Base-by-base conservation (phyloP, 139 green algal genomes). In the Chlorella sp. region DNA sequence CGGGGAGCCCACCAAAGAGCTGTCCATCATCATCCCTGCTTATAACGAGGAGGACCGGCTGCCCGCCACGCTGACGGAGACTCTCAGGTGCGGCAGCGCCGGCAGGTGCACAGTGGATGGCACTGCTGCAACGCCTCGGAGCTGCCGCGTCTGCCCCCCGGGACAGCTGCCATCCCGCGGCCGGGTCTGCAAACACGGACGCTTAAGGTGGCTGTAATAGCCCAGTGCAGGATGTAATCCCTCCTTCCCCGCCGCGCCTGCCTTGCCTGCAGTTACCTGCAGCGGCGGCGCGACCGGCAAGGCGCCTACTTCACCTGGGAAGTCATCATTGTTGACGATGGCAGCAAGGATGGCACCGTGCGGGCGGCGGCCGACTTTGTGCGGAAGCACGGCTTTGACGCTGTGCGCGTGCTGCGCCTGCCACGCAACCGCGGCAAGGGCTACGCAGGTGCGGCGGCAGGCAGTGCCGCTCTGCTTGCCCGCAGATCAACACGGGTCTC, bases 301-400 rank as follows among this genome's bases (percentile, higher is more conserved):
- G 95, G 94, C 6, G 89, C 94, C 2, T 84, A 91, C 36, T 98
- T 98, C 85, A 98, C 95, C 0, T 98, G 94, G 39, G 96, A 99
- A 80, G 88, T 99, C 9, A 93, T 99, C 39, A 89, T 99, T 7
- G 97, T 99, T 41, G 97, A 99, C 82, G 97, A 99, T 69, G 97
- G 97, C 74, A 98, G 94, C 90, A 91, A 63, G 26, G 97, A 99
- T 74, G 85, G 64, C 57, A 99, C 97, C 4, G 80, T 74, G 25
- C 39, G 74, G 0, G 88, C 92, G 4, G 95, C 90, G 16, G 89
- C 90, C 30, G 82, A 91, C 26, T 98, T 92, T 88, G 90, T 95
- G 0, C 82, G 88, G 34, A 85, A 88, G 71, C 85, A 95, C 44
- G 92, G 97, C 55, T 76, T 95, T 41, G 96, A 98, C 79, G 87